Evolutionary conservation across 495 filamentous ascomycete genomes (phyloP), one percentile per base, ranked within the genome.

Genomic region (Halenospora varia): DNA sequence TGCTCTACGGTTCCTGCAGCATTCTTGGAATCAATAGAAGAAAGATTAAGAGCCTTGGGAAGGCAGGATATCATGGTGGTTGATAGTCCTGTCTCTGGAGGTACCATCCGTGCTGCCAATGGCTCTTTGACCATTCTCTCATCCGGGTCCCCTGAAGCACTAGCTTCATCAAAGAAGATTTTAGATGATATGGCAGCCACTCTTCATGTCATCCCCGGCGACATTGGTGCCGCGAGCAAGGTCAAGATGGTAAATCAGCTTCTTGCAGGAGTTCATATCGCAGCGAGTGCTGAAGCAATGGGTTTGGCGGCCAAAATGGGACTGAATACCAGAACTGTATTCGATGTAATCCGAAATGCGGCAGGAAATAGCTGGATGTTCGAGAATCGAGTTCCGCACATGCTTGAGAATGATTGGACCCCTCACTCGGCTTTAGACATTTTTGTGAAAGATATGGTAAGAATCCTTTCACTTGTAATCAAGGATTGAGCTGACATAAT

Each of bases 161-260:
- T 91, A 2, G 71, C 73, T 15, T 77, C 75, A 39, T 86, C 79
- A 6, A 76, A 77, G n/a, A 74, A 75, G 42, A 62, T 92, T n/a
- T 76, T 92, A 0, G 71, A 80, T 22, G 80, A 78, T 63, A 79
- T 93, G 74, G 74, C 75, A 10, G 73, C 80, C 56, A 90, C 89
- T 67, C 70, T 92, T 23, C 91, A 89, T 62, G 76, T 87, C n/a
- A 84, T 93, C 1, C 76, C 80, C 13, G 88, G 88, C 10, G 87
- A 85, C 3, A 75, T 91, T 53, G 88, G 87, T 2, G 82, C 82
- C 0, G 89, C 88, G 17, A 88, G 84, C 63, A 92, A 91, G 66
- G 88, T 90, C 81, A 93, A 93, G 71, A 88, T 90, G 81, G 82
- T 87, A 46, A 88, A 91, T 66, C 89, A 93, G 68, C 81, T 92